Base-by-base conservation (phyloP, 305 asterid species). In the Solanum chacoense region DNA sequence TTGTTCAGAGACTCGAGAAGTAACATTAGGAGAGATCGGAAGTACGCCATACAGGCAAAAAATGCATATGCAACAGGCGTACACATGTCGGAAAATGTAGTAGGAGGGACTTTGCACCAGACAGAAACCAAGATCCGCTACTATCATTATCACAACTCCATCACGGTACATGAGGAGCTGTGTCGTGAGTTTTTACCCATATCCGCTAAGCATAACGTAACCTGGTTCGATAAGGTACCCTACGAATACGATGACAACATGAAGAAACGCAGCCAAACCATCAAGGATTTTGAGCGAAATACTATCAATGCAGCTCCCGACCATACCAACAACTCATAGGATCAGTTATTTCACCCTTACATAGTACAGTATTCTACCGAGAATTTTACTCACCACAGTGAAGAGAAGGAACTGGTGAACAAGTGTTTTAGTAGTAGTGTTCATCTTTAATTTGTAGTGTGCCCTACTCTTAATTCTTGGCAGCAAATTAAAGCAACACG, bases 31-130 rank as follows among this genome's bases (percentile, higher is more conserved):
- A 78, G 98, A 88, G 98, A 95, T 36, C 92, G 98, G 7, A 95
- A 95, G 84, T 95, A 95, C 87, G 98, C 98, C 1, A 93, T 95
- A 24, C 96, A 94, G 32, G 94, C 98, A 4, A 87, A 31, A 88
- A 92, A 95, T 76, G 98, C 95, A 0, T 91, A 76, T 84, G 95
- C 98, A 4, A 91, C 98, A 2, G 98, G 98, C 0, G 96, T 95
- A 13, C 96, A 95, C 94, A 94, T 95, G 98, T 95, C 98, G 50
- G 94, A 94, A 77, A 95, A 95, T 50, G 94, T 94, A 69, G 87
- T 67, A 3, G 95, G 98, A 7, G 91, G 90, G 10, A 93, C 96
- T 6, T 93, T 93, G 85, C 98, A 95, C 93, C 86, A 88, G 11
- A 93, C 96, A 11, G 96, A 94, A 88, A 34, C 90, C 32, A 93